Percentiles rank a stretch among this genome's conserved stretches.
These are phyloP conservation scores for Candida silvatica DNA, from an alignment of 805 yeast genomes.

Conservation along the genomic window DNA sequence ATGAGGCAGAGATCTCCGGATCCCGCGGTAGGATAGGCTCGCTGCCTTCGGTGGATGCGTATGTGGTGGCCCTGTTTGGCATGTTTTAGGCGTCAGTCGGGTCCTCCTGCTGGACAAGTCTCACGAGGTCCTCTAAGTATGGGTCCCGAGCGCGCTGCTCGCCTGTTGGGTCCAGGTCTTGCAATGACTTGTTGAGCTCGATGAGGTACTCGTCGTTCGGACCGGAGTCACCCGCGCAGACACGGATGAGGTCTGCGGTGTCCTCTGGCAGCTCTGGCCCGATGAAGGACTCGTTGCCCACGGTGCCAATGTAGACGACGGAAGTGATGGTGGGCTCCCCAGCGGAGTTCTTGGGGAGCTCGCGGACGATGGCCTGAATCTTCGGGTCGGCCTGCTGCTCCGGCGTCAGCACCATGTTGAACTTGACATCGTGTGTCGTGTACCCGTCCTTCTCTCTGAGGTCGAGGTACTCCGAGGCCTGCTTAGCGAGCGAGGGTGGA, in stretches of 20 bases:
- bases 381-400: slow-evolving; percentile 14
- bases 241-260: slow-evolving; percentile 55
- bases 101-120: too few relatives aligned
- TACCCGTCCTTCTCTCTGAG: slow-evolving; percentile 88
- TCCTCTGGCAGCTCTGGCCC: slow-evolving; percentile 63
- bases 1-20: too few relatives aligned
- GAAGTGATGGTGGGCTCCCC: slow-evolving; percentile 43
- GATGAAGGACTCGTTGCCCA: slow-evolving; percentile 70
- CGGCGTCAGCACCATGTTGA: slow-evolving; percentile 34
- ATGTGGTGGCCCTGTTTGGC: too few relatives aligned
- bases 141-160: slow-evolving; percentile 23
- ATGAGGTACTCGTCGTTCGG: slow-evolving; percentile 63
- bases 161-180: slow-evolving; percentile 27
- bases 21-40: too few relatives aligned
- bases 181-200: slow-evolving; percentile 41
- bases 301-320: slow-evolving; percentile 74
- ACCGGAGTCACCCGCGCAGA: slow-evolving; percentile 74
- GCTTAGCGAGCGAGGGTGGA: slow-evolving; percentile 49
- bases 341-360: slow-evolving; percentile 20
- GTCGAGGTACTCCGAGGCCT: slow-evolving; percentile 65
- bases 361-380: slow-evolving; percentile 14
- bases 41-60: too few relatives aligned
- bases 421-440: slow-evolving; percentile 56
- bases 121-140: slow-evolving; percentile 29
- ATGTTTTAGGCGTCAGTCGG: too few relatives aligned